A percentile compares a stretch with the other conserved stretches of the same genome.
Evolutionary conservation across 345 rosid genomes (phyloP).

Genomic region (Raphanus sativus): DNA sequence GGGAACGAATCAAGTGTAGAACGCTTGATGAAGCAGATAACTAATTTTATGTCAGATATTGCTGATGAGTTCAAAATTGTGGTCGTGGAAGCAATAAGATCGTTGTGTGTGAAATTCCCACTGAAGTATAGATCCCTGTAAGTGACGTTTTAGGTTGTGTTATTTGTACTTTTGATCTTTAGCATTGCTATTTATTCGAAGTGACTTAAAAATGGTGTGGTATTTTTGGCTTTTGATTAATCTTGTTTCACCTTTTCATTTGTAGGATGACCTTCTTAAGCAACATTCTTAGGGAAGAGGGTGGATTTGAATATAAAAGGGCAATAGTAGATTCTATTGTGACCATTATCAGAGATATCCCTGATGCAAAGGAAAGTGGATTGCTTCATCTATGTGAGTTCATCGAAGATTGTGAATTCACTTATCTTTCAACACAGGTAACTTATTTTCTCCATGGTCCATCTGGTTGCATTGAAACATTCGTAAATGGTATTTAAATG

Average conservation of each 20-base stretch:
- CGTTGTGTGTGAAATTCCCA: constrained; percentile 92
- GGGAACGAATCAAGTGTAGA: constrained; percentile 99
- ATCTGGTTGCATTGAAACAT: constrained; percentile 11
- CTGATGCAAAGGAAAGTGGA: constrained; percentile 97
- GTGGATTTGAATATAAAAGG: constrained; percentile 97
- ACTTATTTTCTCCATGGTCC: constrained; percentile 7
- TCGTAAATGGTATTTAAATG: neutral
- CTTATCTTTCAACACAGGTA: constrained; percentile 98
- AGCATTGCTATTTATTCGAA: constrained; percentile 1
- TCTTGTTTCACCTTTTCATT: constrained; percentile 29
- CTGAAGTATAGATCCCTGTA: constrained; percentile 94
- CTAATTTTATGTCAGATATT: constrained; percentile 97
- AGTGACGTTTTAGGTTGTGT: constrained; percentile 39
- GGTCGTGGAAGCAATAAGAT: constrained; percentile 97
- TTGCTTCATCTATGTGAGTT: constrained; percentile 97
- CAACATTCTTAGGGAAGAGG: constrained; percentile 98
- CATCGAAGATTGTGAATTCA: constrained; percentile 99
- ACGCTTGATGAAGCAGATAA: constrained; percentile 97
- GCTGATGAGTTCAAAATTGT: constrained; percentile 99
- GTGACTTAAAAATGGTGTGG: neutral
- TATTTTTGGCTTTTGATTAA: constrained; percentile 21
- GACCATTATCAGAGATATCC: constrained; percentile 93
- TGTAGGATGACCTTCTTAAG: constrained; percentile 97
- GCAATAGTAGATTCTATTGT: constrained; percentile 98
- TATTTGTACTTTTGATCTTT: constrained; percentile 18